Base-by-base conservation (phyloP, 306 rosid genomes). In the Casuarina glauca region DNA sequence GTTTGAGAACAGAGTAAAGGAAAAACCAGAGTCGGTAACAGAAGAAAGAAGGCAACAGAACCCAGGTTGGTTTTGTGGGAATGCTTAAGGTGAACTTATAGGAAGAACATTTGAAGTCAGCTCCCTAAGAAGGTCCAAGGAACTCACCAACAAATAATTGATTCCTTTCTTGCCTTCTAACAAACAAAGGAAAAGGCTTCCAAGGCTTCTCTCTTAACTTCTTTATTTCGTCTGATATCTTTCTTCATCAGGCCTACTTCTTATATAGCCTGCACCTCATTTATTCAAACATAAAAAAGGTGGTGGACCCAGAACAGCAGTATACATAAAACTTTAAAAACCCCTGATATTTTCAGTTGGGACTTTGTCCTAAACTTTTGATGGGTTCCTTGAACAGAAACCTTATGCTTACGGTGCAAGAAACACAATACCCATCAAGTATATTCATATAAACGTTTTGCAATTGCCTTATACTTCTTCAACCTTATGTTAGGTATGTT, bases 121-220 rank as follows among this genome's bases (percentile, higher is more conserved):
- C 53, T 62, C 38, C 75, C 72, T 44, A 77, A 85, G 89, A 87
- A 88, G 88, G 62, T 82, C 76, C 83, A 81, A 79, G 82, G 87
- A 84, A 85, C 78, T 84, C 79, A 70, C 85, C 75, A 72, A 44
- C 9, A 53, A 74, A 82, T 76, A 75, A 81, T 41, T 89, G 87
- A 84, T 87, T 86, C 88, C 72, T 90, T 78, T 81, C 90, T 84
- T 91, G 81, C 84, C 94, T 87, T 84, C 44, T 48, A 82, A 80
- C 72, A 76, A 74, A 76, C 72, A 74, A 60, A 75, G 73, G 52
- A 68, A 44, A 77, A 78, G 76, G 82, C 60, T 54, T 82, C 44
- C 4, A 77, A 81, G 72, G 84, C 79, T 80, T 85, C 72, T 76
- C 58, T 75, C 32, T 79, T 74, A 78, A 52, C 77, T 63, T 82